Evolutionary conservation across 2,329 filamentous ascomycete genomes (phyloP), one percentile per base, ranked within the genome.

Genomic region (Fusarium torulosum): DNA sequence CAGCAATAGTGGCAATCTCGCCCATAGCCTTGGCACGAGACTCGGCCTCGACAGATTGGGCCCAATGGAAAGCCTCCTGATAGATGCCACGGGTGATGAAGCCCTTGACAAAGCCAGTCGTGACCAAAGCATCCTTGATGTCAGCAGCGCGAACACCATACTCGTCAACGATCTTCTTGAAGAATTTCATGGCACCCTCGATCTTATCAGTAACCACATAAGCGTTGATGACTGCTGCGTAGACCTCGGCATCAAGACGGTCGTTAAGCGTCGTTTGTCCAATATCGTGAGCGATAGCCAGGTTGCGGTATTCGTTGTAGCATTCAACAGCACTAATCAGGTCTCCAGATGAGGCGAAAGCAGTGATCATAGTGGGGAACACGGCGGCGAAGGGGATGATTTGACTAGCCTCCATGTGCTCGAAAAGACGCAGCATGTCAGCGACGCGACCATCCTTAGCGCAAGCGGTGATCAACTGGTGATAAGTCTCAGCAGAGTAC

Each of bases 311-410:
- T 79, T 97, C 93, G 68, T 96, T 95, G 81, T 97, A 99, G 79
- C 93, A 94, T 77, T 97, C 94, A 8, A 98, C 92, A 20, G 94
- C 96, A 71, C 92, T 96, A 72, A 90, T 85, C 43, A 98, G 82
- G 76, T 98, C 94, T 49, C 94, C 92, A 13, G 86, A 87, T 41
- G 87, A 86, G 63, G 93, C 93, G 75, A 97, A 98, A 1, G 94
- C 94, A n/a, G 91, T 90, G 77, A 99, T 97, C 92, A 99, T 97
- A 19, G 90, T 87, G 2, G 94, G 91, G 80, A 97, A 98, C 52
- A 95, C 92, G 44, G 91, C 88, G 7, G 93, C 90, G 59, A 91
- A 89, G 0, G 95, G 93, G 17, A 88, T 86, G 21, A 93, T 87
- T 57, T 89, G 89, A 71, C 87, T 89, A 35, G 86, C 82, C 78